Conservation (phyloP, 2,329 filamentous ascomycete species). For the Trichoderma atrobrunneum region DNA sequence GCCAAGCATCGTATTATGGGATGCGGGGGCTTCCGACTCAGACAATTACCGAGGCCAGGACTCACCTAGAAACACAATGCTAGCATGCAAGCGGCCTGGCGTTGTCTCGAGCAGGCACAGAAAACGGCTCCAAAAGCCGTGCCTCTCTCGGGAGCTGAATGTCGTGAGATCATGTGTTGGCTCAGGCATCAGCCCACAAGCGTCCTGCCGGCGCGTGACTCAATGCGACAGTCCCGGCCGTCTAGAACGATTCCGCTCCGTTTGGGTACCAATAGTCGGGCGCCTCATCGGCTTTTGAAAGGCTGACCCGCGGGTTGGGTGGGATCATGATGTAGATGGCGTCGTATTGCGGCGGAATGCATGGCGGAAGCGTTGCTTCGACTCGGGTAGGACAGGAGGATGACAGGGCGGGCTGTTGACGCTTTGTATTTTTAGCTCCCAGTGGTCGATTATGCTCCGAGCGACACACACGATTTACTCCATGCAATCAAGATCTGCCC, state of each 20-base stretch:
- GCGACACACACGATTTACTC: background rate
- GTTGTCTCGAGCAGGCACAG: background rate
- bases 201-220: background rate
- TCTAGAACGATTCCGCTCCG: background rate
- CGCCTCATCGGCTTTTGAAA: background rate
- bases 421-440: background rate
- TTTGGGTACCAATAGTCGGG: background rate
- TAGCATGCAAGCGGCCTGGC: background rate
- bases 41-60: constrained; percentile 4
- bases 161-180: background rate
- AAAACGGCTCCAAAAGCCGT: background rate
- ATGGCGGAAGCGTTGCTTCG: background rate
- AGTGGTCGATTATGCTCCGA: background rate
- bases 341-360: background rate
- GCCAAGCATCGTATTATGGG: constrained; percentile 19
- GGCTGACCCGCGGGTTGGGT: background rate
- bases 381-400: background rate
- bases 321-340: background rate
- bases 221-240: background rate
- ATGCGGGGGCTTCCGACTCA: constrained; percentile 12
- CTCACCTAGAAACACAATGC: background rate
- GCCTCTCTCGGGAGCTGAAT: background rate
- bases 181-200: constrained; percentile 1
- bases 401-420: background rate
- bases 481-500: background rate